Evolutionary conservation across 1,284 basidiomycete genomes (phyloP), one percentile per base, ranked within the genome.

Genomic region (Apiotrichum mycotoxinovorans): DNA sequence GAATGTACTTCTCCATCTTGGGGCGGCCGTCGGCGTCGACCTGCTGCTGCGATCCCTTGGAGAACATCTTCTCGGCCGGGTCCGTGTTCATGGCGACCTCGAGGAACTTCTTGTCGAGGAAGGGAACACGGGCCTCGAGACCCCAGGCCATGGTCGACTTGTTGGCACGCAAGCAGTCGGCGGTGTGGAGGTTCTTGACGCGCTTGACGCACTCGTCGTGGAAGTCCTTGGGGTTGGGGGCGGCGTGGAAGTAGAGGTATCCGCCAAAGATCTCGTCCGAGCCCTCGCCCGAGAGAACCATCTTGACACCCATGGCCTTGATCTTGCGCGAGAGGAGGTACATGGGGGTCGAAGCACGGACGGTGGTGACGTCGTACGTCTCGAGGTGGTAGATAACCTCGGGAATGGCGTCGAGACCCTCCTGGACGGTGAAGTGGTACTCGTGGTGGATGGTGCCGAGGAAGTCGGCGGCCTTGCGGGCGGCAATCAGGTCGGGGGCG

Each of bases 131-230:
- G 5, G 95, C 94, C 79, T 99, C 96, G 52, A 99, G 85, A 64
- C 96, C 96, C 95, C 96, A 99, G 1, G 96, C 96, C 96, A 99
- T 98, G 10, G 96, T 98, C 46, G 91, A 94, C 74, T 89, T 91
- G 86, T 99, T 99, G 61, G 96, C 96, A 60, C 96, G 87, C 61
- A 99, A 83, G 78, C 96, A 99, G 76, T 99, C 96, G 40, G 96
- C 83, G 2, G 95, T 98, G 79, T 98, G 95, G 53, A 99, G 81
- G 82, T 98, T 95, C 81, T 98, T 98, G 68, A 98, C 93, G 42
- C 96, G 87, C 71, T 88, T 87, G 52, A 98, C 89, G 67, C 86
- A 88, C 79, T 99, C 96, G 75, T 96, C 90, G 81, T 98, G 92
- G 83, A 98, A 97, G 22, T 92, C 87, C 64, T 80, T 81, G 53